Base-by-base conservation (phyloP, 139 green algal species). In the Protoeuglena noctilucae region DNA sequence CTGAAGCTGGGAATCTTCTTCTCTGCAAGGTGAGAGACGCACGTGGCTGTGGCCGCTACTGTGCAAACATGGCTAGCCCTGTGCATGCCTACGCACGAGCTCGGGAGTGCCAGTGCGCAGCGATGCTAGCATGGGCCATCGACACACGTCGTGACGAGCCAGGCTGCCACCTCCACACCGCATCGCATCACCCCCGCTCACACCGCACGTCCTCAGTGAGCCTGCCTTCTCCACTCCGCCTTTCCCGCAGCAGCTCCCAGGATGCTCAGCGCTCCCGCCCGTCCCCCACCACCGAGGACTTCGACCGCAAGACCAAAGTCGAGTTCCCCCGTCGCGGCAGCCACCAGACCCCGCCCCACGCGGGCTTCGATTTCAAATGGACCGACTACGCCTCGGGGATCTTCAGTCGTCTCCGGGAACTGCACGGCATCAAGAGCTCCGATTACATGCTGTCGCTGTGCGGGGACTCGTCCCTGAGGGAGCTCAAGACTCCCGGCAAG, bases 1-100 rank as follows among this genome's bases (percentile, higher is more conserved):
- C 54, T 96, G 57, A 91, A 98, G 77, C 68, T 94, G 39, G 90
- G 90, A 29, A 82, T 97, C 27, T n/a, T n/a, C n/a, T 48, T 48
- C 40, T 18, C 40, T 48, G 19, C 40, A 48, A 19, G 18, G 40
- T 48, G 40, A n/a, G n/a, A n/a, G n/a, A n/a, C n/a, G n/a, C n/a
- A n/a, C n/a, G n/a, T n/a, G n/a, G n/a, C n/a, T n/a, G n/a, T n/a
- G n/a, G n/a, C n/a, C n/a, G n/a, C n/a, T n/a, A n/a, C n/a, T n/a
- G 18, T 48, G 40, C 18, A 48, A 19, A 48, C 19, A 19, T 48
- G 18, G 40, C 40, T 19, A 48, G 18, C 40, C 40, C 18, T 21
- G 19, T 18, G 40, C 40, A 48, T 18, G 18, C 18, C 40, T 48
- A 19, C 40, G 40, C 40, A 48, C 40, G 19, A 48, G 40, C n/a